Evolutionary conservation across 2,329 filamentous ascomycete genomes (phyloP), one percentile per base, ranked within the genome.

Genomic region (Monilinia polystroma): DNA sequence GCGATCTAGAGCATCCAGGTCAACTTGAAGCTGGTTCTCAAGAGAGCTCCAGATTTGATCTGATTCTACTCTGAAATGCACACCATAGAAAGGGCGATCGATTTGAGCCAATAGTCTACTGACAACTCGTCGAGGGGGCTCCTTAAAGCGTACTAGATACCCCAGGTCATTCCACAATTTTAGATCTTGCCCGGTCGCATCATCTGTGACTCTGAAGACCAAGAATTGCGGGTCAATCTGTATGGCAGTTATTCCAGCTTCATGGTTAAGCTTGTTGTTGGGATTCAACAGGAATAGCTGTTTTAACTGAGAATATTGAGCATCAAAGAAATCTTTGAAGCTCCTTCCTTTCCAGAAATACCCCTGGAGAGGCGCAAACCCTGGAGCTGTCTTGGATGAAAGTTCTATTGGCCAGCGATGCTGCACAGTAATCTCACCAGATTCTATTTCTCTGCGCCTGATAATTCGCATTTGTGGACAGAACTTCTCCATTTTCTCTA

Each of bases 31-130:
- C 69, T 78, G 77, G 66, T 75, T 68, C 32, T 78, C 77, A 55
- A 76, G 69, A 0, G 74, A 71, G n/a, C 71, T 74, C 77, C 77
- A 78, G 63, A 78, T 78, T 63, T 72, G 78, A 70, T 78, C 77
- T 12, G 73, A 75, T 62, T 78, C 77, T 53, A 73, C 75, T 59
- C 77, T 72, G 71, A 77, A 78, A 71, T 78, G 77, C 1, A 78
- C 75, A 53, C 76, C 76, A 35, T 76, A 76, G 67, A 73, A 78
- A 20, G 74, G 73, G 2, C 72, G 63, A 6, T 72, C 60, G 14
- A 78, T 71, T 6, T 69, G 71, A 11, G 47, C 41, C n/a, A 74
- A 35, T 5, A 78, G 62, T 38, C 68, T 64, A 51, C 72, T 57
- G 4, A 75, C 67, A 32, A 77, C 68, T n/a, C 56, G 64, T 29